Percentiles rank a stretch among this genome's conserved stretches.
These are phyloP conservation scores for Russula emetica DNA, from an alignment of 768 basidiomycete genomes.

Conservation along the genomic window DNA sequence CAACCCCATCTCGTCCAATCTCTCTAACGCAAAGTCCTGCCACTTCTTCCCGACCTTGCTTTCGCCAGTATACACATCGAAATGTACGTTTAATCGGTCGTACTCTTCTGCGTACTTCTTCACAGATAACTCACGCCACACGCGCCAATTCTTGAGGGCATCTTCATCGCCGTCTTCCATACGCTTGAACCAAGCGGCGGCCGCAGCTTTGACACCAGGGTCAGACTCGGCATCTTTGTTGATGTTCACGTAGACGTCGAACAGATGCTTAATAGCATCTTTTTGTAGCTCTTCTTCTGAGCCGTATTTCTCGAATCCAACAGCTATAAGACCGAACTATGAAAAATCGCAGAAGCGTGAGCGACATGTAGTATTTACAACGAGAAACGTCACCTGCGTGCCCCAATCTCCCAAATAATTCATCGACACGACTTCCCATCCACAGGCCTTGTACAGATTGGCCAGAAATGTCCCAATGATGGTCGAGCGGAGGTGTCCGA, in stretches of 20 bases:
- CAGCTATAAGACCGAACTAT: conserved; percentile 82
- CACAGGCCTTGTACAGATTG: conserved; percentile 87
- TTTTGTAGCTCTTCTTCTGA: conserved; percentile 74
- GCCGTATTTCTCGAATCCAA: conserved; percentile 91
- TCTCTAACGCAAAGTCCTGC: conserved; percentile 66
- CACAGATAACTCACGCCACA: conserved; percentile 89
- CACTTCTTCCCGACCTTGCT: conserved; percentile 69
- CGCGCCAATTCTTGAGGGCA: conserved; percentile 82
- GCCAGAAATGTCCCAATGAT: conserved; percentile 95
- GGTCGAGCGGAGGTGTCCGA: conserved; percentile 94
- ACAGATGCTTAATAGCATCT: conserved; percentile 93
- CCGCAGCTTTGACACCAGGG: conserved; percentile 66
- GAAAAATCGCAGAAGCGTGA: not conserved
- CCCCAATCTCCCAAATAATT: conserved; percentile 99
- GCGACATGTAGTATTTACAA: not conserved
- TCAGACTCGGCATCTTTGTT: conserved; percentile 78
- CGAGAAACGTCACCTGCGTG: conserved; percentile 61
- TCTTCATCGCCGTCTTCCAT: conserved; percentile 92
- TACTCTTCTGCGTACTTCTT: conserved; percentile 88
- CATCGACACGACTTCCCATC: conserved; percentile 86
- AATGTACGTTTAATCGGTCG: conserved; percentile 80
- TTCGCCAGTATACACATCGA: conserved; percentile 92
- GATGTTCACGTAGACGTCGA: conserved; percentile 91
- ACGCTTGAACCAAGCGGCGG: conserved; percentile 84
- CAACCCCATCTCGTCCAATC: conserved; percentile 66